Conservation (phyloP, 2,329 filamentous ascomycete species). For the Fusarium sp. region DNA sequence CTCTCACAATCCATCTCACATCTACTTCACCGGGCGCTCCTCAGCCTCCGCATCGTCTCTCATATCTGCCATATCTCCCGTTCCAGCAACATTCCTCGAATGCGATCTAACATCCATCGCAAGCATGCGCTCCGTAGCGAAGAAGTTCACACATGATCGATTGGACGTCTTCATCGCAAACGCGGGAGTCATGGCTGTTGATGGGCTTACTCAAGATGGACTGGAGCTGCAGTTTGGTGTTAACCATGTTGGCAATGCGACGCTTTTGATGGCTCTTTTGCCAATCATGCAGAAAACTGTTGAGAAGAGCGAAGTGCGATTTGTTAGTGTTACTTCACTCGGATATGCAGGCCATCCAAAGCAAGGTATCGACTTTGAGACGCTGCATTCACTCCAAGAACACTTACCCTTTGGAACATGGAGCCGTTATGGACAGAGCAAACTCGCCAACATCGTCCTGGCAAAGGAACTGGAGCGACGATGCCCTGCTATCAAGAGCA, state of each 20-base stretch:
- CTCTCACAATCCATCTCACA: constrained; percentile 59
- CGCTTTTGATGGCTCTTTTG: constrained; percentile 50
- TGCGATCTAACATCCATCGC: constrained; percentile 62
- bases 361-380: constrained; percentile 45
- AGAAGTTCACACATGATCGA: constrained; percentile 53
- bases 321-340: constrained; percentile 44
- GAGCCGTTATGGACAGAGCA: constrained; percentile 61
- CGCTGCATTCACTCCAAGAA: constrained; percentile 42
- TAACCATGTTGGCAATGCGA: constrained; percentile 49
- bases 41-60: constrained; percentile 57
- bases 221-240: constrained; percentile 51
- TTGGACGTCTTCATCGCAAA: constrained; percentile 54
- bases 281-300: constrained; percentile 40
- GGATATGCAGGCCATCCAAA: constrained; percentile 42
- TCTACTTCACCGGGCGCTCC: constrained; percentile 65
- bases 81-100: constrained; percentile 48
- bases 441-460: constrained; percentile 60
- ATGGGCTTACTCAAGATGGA: constrained; percentile 47
- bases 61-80: constrained; percentile 48
- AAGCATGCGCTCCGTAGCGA: constrained; percentile 57
- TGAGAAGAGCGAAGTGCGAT: constrained; percentile 28
- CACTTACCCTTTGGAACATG: constrained; percentile 50
- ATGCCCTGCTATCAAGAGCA: constrained; percentile 54
- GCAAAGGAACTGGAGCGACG: constrained; percentile 57
- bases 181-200: constrained; percentile 50